These are phyloP conservation scores for Terfezia claveryi DNA, from an alignment of 495 filamentous ascomycete genomes.

Conservation along the genomic window DNA sequence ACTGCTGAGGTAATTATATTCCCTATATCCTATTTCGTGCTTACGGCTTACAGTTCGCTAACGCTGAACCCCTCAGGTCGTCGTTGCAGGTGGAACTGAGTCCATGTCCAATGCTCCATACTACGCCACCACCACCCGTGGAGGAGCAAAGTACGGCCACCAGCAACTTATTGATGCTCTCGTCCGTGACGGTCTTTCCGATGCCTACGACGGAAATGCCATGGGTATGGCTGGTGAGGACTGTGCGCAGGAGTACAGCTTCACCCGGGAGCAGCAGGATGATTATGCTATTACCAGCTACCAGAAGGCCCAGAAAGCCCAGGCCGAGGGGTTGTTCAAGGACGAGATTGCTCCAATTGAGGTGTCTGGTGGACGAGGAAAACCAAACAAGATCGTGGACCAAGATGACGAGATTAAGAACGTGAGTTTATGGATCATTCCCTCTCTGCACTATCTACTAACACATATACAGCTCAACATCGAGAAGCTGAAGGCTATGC, in stretches of 20 bases:
- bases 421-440: constrained; percentile 22
- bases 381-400: constrained; percentile 59
- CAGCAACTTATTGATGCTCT: constrained; percentile 71
- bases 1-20: constrained; percentile 37
- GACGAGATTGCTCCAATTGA: constrained; percentile 79
- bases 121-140: constrained; percentile 68
- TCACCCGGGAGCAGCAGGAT: constrained; percentile 68
- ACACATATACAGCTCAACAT: constrained; percentile 45
- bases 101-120: constrained; percentile 97
- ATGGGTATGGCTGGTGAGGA: constrained; percentile 90
- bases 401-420: constrained; percentile 93
- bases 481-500: constrained; percentile 65
- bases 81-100: constrained; percentile 84
- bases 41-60: background rate
- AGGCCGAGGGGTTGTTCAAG: constrained; percentile 52
- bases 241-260: constrained; percentile 62
- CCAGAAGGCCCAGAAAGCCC: constrained; percentile 71
- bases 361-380: constrained; percentile 68
- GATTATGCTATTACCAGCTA: constrained; percentile 84
- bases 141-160: constrained; percentile 76
- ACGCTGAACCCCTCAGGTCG: constrained; percentile 23
- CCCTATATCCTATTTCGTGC: background rate
- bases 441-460: background rate
- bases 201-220: constrained; percentile 71
- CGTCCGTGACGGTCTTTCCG: constrained; percentile 74